Percentiles rank a stretch among this genome's conserved stretches.
Conservation (phyloP, 176 grass and related monocot genomes). For the Urochloa ruziziensis region DNA sequence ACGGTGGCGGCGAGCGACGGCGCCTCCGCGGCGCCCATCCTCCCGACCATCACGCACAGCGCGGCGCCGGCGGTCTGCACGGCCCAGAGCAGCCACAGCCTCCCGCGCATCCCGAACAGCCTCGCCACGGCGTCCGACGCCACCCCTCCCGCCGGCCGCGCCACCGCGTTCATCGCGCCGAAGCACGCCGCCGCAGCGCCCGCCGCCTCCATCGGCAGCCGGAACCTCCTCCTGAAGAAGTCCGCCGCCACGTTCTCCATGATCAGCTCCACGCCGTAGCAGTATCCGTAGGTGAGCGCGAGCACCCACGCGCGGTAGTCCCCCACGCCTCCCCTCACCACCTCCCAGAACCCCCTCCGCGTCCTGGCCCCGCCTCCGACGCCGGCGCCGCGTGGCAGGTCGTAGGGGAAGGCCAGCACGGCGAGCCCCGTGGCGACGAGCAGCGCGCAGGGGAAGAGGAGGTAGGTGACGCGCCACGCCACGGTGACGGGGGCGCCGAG, state of each 20-base stretch:
- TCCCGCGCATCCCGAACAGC: constrained; percentile 62
- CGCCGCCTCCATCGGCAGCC: constrained; percentile 52
- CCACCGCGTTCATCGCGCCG: constrained; percentile 62
- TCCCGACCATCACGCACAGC: constrained; percentile 63
- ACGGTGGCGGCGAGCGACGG: constrained; percentile 42
- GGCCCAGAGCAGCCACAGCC: constrained; percentile 77
- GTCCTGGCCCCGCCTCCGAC: not conserved
- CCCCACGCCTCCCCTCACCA: constrained; percentile 43
- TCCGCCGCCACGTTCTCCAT: constrained; percentile 70
- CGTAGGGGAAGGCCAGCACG: constrained; percentile 64
- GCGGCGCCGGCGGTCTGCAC: constrained; percentile 54
- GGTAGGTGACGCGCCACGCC: constrained; percentile 53
- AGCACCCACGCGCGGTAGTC: constrained; percentile 76
- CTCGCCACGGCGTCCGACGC: constrained; percentile 51
- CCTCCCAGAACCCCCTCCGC: constrained; percentile 37
- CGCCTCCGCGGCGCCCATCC: constrained; percentile 36
- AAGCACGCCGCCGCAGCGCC: constrained; percentile 75
- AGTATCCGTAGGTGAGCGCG: constrained; percentile 70
- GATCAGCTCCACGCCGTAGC: constrained; percentile 82
- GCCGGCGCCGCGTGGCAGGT: constrained; percentile 41
- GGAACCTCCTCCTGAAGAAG: constrained; percentile 59
- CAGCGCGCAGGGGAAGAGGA: constrained; percentile 53
- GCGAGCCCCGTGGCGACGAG: constrained; percentile 56
- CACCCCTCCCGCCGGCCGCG: constrained; percentile 66
- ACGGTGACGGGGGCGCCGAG: constrained; percentile 44